Conservation (phyloP, 2,329 filamentous ascomycete genomes). For the Pyrenophora seminiperda region DNA sequence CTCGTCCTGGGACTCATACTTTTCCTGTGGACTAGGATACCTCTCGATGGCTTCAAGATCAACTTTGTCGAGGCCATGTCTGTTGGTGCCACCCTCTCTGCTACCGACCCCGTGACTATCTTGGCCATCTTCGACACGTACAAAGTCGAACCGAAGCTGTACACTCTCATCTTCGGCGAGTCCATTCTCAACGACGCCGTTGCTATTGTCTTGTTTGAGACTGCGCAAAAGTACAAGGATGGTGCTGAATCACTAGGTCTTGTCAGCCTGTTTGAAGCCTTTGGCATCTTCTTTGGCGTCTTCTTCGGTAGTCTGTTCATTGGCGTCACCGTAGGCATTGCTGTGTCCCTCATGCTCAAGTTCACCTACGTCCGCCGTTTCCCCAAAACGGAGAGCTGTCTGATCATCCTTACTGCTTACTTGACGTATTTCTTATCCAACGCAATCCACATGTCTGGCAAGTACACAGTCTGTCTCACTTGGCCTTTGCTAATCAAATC, state of each 20-base stretch:
- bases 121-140: conserved; percentile 99
- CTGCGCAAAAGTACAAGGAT: conserved; percentile 87
- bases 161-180: conserved; percentile 98
- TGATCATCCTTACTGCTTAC: conserved; percentile 93
- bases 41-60: conserved; percentile 82
- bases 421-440: conserved; percentile 98
- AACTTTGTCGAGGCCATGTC: conserved; percentile 95
- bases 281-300: conserved; percentile 91
- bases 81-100: conserved; percentile 92
- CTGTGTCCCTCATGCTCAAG: conserved; percentile 86
- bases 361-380: conserved; percentile 91
- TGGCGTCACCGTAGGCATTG: conserved; percentile 83
- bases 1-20: conserved; percentile 90
- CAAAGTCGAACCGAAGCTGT: conserved; percentile 98
- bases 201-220: conserved; percentile 98
- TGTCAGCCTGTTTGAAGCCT: conserved; percentile 84
- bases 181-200: conserved; percentile 98
- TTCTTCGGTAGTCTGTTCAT: conserved; percentile 95
- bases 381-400: conserved; percentile 94
- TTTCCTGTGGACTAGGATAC: conserved; percentile 85
- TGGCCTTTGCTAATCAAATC: conserved; percentile 16
- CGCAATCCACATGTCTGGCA: conserved; percentile 93
- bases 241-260: conserved; percentile 72
- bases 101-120: conserved; percentile 96
- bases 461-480: conserved; percentile 37